Conservation (phyloP, 192 early-diverging fungal species). For the Linnemannia hyalina region DNA sequence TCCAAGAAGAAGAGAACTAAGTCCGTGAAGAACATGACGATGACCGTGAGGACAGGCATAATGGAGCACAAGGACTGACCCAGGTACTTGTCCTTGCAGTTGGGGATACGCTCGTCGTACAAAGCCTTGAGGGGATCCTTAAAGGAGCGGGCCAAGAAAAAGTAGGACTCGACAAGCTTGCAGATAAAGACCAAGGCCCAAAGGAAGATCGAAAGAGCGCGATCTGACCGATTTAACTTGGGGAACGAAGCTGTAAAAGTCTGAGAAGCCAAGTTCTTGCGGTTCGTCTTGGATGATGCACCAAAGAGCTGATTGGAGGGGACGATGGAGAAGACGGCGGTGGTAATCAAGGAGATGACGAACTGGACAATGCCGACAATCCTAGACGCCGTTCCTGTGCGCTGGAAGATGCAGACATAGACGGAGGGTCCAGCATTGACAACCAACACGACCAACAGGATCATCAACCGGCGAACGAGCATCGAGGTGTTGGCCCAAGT, state of each 20-base stretch:
- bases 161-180: conserved; percentile 87
- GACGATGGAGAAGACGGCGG: conserved; percentile 74
- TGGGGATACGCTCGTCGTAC: conserved; percentile 59
- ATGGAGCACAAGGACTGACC: conserved; percentile 70
- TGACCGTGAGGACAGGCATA: conserved; percentile 77
- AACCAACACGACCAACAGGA: conserved; percentile 72
- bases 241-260: conserved; percentile 84
- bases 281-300: conserved; percentile 39
- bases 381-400: conserved; percentile 61
- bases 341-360: conserved; percentile 74
- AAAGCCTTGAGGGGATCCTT: conserved; percentile 78
- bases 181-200: conserved; percentile 81
- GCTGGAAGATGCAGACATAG: conserved; percentile 65
- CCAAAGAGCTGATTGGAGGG: conserved; percentile 74
- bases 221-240: conserved; percentile 72
- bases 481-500: conserved; percentile 68
- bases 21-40: conserved; percentile 81
- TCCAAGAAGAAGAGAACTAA: conserved; percentile 85
- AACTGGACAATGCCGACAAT: conserved; percentile 78
- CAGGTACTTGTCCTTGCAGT: conserved; percentile 73
- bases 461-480: conserved; percentile 63
- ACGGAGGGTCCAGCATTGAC: conserved; percentile 75
- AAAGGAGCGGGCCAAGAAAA: conserved; percentile 86
- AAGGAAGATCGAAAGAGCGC: conserved; percentile 75
- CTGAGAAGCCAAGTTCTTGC: conserved; percentile 60